phyloP scores from a whole-genome alignment of 1,284 basidiomycete genomes.

The Ustilago tritici region DNA sequence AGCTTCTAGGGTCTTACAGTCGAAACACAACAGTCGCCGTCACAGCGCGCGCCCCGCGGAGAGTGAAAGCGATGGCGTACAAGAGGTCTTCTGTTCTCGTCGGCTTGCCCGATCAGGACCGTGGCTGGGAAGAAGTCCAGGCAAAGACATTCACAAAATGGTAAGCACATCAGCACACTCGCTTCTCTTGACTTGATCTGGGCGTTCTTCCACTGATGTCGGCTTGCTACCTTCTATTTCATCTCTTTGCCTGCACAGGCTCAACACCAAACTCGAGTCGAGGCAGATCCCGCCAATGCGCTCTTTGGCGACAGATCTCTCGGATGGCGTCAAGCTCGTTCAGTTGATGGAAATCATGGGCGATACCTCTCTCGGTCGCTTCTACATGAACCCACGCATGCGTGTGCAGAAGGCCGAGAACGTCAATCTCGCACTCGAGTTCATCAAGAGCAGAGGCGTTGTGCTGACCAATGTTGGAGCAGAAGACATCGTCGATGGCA shows the following conservation, averaged over 20 bases:
- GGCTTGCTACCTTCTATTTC: neutral
- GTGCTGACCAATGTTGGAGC: constrained; percentile 97
- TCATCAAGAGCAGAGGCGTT: constrained; percentile 92
- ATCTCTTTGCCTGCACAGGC: constrained; percentile 74
- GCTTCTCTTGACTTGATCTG: neutral
- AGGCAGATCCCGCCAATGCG: constrained; percentile 89
- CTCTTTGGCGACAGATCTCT: constrained; percentile 88
- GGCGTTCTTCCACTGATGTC: neutral
- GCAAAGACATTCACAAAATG: constrained; percentile 68
- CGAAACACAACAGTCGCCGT: neutral
- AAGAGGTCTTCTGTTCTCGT: constrained; percentile 59
- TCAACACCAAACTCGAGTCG: constrained; percentile 92
- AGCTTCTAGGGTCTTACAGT: neutral
- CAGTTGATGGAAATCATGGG: constrained; percentile 73
- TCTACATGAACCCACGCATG: constrained; percentile 89
- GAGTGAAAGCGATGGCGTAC: constrained; percentile 50
- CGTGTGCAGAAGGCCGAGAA: constrained; percentile 98
- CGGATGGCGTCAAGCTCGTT: constrained; percentile 92
- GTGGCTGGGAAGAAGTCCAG: constrained; percentile 66
- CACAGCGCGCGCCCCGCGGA: constrained; percentile 5
- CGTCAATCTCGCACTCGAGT: constrained; percentile 93
- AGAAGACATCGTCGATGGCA: constrained; percentile 97
- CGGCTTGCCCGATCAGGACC: constrained; percentile 62
- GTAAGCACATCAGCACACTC: constrained; percentile 25
- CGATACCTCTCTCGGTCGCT: constrained; percentile 88